phyloP scores from a whole-genome alignment of 495 filamentous ascomycete species.

The Xylaria venustula region DNA sequence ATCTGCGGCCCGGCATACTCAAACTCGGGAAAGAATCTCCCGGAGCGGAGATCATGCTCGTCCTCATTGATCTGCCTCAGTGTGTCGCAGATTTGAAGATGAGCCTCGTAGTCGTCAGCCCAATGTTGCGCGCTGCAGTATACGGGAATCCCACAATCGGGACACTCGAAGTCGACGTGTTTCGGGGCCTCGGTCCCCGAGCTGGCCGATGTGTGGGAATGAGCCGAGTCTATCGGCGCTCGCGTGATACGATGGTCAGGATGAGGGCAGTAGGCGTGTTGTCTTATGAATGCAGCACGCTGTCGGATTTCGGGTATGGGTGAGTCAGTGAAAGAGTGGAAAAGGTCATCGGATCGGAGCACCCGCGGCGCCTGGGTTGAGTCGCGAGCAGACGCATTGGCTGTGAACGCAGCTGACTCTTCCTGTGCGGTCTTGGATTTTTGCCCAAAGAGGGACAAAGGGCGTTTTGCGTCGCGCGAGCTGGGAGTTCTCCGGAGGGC shows the following conservation, averaged over 20 bases:
- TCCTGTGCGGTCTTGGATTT: slow-evolving; percentile 18
- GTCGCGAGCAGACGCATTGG: slow-evolving; percentile 23
- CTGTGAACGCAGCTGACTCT: slow-evolving; percentile 7
- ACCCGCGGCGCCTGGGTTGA: slow-evolving; percentile 41
- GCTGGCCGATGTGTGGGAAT: slow-evolving; percentile 41
- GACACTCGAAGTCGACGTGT: slow-evolving; percentile 90
- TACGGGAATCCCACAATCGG: slow-evolving; percentile 91
- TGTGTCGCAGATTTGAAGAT: slow-evolving; percentile 89
- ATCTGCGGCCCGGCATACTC: slow-evolving; percentile 84
- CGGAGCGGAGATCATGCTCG: slow-evolving; percentile 89
- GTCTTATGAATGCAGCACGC: slow-evolving; percentile 83
- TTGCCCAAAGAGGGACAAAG: slow-evolving; percentile 27
- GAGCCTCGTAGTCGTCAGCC: slow-evolving; percentile 89
- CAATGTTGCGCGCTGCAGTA: slow-evolving; percentile 93
- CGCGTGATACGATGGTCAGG: slow-evolving; percentile 73
- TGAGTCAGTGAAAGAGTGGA: slow-evolving; percentile 86
- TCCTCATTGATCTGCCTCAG: slow-evolving; percentile 94
- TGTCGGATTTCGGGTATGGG: slow-evolving; percentile 79
- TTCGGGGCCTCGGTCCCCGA: slow-evolving; percentile 59
- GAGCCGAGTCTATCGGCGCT: slow-evolving; percentile 60
- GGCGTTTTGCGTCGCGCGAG: slow-evolving; percentile 3
- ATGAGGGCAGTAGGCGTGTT: slow-evolving; percentile 90
- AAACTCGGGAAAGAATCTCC: slow-evolving; percentile 91
- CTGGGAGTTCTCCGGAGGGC: neutral
- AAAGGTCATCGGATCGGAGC: slow-evolving; percentile 78